phyloP scores from a whole-genome alignment of 139 green algal genomes.

The Eudorina sp. region DNA sequence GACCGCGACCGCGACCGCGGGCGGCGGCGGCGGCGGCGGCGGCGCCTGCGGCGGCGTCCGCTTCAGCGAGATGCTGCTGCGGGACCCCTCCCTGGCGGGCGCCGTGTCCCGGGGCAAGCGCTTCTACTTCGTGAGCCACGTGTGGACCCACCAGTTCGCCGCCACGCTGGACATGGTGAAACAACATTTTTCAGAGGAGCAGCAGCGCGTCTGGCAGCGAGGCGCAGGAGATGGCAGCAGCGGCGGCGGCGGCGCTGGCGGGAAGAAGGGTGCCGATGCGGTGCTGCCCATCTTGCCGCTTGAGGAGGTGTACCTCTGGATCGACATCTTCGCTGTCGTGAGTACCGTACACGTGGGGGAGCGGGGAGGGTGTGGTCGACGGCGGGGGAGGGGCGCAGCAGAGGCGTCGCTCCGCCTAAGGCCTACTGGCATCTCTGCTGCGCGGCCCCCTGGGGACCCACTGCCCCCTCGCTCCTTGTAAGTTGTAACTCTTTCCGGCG shows the following conservation, averaged over 20 bases:
- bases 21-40: too few species aligned
- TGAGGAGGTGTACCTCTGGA: background rate
- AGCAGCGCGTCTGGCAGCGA: constrained; percentile 14
- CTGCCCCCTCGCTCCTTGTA: too few species aligned
- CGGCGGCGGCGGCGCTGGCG: too few species aligned
- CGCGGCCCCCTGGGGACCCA: too few species aligned
- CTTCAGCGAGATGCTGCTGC: background rate
- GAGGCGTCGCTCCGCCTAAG: too few species aligned
- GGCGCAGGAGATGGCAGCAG: background rate
- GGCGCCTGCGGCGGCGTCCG: background rate
- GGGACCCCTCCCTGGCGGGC: background rate
- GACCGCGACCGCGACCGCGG: background rate
- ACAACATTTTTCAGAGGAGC: background rate
- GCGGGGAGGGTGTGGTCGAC: background rate
- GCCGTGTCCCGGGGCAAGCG: background rate
- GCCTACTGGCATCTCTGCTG: too few species aligned
- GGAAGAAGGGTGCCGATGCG: too few species aligned
- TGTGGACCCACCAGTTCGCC: background rate
- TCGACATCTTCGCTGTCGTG: constrained; percentile 20
- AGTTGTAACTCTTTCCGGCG: too few species aligned
- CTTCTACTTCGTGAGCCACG: constrained; percentile 25
- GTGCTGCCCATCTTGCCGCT: background rate
- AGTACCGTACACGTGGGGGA: too few species aligned
- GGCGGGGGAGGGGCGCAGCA: too few species aligned
- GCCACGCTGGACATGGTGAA: constrained; percentile 11